Evolutionary conservation across 2,329 filamentous ascomycete genomes (phyloP).

Genomic region (Penicillium polonicum): DNA sequence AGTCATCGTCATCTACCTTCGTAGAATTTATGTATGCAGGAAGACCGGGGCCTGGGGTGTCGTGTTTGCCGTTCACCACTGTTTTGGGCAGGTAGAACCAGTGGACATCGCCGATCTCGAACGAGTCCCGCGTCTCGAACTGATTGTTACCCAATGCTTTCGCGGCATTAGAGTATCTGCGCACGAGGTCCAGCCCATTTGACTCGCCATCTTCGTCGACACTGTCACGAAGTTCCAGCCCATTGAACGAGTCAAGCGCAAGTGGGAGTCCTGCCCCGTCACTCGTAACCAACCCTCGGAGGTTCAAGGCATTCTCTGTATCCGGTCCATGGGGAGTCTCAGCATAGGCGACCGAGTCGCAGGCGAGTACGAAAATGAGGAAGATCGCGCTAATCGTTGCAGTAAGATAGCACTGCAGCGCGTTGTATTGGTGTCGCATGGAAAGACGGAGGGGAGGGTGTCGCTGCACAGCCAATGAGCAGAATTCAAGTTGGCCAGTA

Average conservation of each 20-base stretch:
- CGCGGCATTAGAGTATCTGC: conserved; percentile 53
- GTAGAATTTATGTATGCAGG: conserved; percentile 28
- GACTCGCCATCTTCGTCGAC: conserved; percentile 33
- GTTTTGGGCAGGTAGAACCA: conserved; percentile 64
- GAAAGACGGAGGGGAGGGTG: conserved; percentile 18
- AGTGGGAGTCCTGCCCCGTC: conserved; percentile 30
- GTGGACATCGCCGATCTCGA: conserved; percentile 61
- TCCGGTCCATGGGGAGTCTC: conserved; percentile 49
- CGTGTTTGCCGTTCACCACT: conserved; percentile 51
- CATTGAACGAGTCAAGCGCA: conserved; percentile 31
- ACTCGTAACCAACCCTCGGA: conserved; percentile 23
- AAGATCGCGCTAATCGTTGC: conserved; percentile 64
- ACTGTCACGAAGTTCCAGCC: conserved; percentile 32
- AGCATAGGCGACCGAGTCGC: conserved; percentile 64
- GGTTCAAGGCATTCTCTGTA: conserved; percentile 50
- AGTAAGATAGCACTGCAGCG: conserved; percentile 69
- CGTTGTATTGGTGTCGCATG: conserved; percentile 57
- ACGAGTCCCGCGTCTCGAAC: conserved; percentile 56
- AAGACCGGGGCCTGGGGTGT: conserved; percentile 36
- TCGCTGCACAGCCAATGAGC: not conserved
- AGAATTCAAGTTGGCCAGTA: not conserved
- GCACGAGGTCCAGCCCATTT: conserved; percentile 51
- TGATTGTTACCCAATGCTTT: conserved; percentile 64
- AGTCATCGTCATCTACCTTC: conserved; percentile 15
- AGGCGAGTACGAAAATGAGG: conserved; percentile 57